A percentile compares a stretch with the other conserved stretches of the same genome.
phyloP scores from a whole-genome alignment of 2,329 filamentous ascomycete species.

The Ceratocystis colombiana region DNA sequence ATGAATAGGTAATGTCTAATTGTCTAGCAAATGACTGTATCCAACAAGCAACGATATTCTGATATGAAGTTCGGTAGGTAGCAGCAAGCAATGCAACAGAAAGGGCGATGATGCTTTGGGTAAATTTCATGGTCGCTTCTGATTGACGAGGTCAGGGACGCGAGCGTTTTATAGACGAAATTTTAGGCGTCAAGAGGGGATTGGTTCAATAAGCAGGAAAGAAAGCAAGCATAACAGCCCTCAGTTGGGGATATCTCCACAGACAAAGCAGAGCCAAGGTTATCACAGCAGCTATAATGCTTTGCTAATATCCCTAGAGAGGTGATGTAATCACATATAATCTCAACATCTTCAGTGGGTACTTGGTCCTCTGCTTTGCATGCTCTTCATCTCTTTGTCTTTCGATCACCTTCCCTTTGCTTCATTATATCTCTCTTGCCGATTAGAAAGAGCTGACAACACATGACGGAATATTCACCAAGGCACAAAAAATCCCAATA shows the following conservation, averaged over 20 bases:
- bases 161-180: constrained; percentile 13
- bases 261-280: neutral
- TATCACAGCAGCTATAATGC: neutral
- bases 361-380: neutral
- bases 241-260: too few relatives aligned
- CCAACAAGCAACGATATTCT: neutral
- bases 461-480: neutral
- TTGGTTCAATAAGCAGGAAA: too few relatives aligned
- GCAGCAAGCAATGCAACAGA: constrained; percentile 19
- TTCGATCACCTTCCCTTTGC: neutral
- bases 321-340: neutral
- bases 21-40: constrained; percentile 8
- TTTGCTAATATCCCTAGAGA: neutral
- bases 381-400: neutral
- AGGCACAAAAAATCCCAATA: neutral
- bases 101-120: constrained; percentile 14
- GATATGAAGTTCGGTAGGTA: constrained; percentile 6
- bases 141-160: neutral
- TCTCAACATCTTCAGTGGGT: neutral
- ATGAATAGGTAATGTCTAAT: neutral
- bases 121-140: constrained; percentile 18
- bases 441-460: constrained; percentile 25
- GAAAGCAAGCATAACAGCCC: too few relatives aligned
- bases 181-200: neutral
- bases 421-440: neutral